Evolutionary conservation across 257 asterid species (phyloP), one percentile per base, ranked within the genome.

Genomic region (Galeopsis tetrahit): DNA sequence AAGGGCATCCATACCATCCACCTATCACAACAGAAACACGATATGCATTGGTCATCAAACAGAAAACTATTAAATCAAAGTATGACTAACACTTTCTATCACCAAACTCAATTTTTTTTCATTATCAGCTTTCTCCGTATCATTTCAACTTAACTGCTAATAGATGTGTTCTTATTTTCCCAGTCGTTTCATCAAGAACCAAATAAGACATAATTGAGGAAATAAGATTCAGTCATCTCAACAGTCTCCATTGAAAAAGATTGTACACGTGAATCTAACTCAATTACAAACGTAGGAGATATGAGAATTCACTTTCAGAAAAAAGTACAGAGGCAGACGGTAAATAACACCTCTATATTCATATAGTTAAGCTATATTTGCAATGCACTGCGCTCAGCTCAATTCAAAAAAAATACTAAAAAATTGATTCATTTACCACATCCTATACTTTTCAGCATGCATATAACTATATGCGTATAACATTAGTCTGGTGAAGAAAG

Each of bases 1-100:
- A 80, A 91, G 79, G 73, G 68, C 99, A 85, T 91, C 98, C 99
- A 94, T 94, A 55, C 99, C 99, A 86, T 94, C 99, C 71, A 94
- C 97, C 99, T 94, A 84, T 75, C 68, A 70, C 68, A 68, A 65
- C 15, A 63, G 42, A 66, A 38, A 51, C 4, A 48, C 10, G 52
- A 15, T 43, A 63, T 34, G 48, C 46, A 56, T 31, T 15, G 43
- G 63, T 43, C 60, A 77, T 2, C 21, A 13, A 74, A 38, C 28
- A 61, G 21, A 44, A 56, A 53, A n/a, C 33, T 43, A 46, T 10
- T 10, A 6, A 32, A 6, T 4, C 10, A 17, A 42, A 32, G 56
- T 15, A 68, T 21, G 38, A 55, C 36, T 4, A 69, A 46, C 39
- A 13, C 32, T 8, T 4, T 35, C 6, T 63, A 76, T 71, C 39